These are phyloP conservation scores for Flaveria ramosissima DNA, from an alignment of 129 eudicot genomes.

Conservation along the genomic window DNA sequence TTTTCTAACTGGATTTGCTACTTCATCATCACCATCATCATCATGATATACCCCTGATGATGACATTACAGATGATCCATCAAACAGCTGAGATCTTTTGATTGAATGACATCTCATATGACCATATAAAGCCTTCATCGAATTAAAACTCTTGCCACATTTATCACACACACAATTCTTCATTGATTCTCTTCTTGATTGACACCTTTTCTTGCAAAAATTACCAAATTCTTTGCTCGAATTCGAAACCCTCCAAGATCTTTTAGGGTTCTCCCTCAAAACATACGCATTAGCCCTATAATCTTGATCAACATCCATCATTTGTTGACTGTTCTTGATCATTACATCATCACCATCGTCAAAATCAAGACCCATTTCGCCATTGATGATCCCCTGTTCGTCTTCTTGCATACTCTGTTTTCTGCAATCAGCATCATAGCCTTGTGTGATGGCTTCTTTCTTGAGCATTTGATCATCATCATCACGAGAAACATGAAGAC, in stretches of 20 bases:
- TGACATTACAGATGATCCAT: slow-evolving; percentile 25
- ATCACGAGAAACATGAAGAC: slow-evolving; percentile 9
- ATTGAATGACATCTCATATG: slow-evolving; percentile 74
- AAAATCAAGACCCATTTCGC: slow-evolving; percentile 19
- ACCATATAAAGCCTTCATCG: slow-evolving; percentile 77
- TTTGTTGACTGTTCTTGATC: slow-evolving; percentile 30
- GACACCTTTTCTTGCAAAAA: slow-evolving; percentile 55
- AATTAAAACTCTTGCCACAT: slow-evolving; percentile 73
- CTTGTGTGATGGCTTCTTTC: slow-evolving; percentile 29
- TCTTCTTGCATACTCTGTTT: slow-evolving; percentile 26
- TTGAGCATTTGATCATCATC: slow-evolving; percentile 4
- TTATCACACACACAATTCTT: slow-evolving; percentile 42
- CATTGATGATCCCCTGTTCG: slow-evolving; percentile 17
- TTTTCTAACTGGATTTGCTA: slow-evolving; percentile 43
- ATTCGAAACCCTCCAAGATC: slow-evolving; percentile 64
- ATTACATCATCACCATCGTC: slow-evolving; percentile 11
- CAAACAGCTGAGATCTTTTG: slow-evolving; percentile 38
- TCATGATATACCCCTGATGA: slow-evolving; percentile 34
- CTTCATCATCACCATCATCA: slow-evolving; percentile 32
- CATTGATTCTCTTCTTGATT: slow-evolving; percentile 38
- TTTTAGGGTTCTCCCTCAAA: slow-evolving; percentile 68
- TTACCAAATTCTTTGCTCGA: slow-evolving; percentile 7
- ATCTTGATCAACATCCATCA: slow-evolving; percentile 38
- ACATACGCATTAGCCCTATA: slow-evolving; percentile 35
- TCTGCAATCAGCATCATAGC: slow-evolving; percentile 18